Evolutionary conservation across 768 basidiomycete genomes (phyloP), one percentile per base, ranked within the genome.

Genomic region (Atractiella rhizophila): DNA sequence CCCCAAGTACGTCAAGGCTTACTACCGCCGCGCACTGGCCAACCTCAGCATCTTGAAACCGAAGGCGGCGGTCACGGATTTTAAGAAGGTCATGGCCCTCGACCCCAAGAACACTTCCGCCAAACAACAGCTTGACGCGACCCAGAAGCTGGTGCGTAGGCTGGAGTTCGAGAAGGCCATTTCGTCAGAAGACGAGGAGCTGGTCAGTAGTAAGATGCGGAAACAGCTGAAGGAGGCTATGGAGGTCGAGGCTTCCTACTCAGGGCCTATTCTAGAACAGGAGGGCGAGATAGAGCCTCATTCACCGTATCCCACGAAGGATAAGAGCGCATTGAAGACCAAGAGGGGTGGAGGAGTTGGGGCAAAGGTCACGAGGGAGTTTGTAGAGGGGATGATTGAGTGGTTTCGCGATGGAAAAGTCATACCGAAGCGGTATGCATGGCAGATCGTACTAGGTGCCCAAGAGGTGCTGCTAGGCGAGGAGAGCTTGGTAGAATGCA

Each of bases 381-480:
- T 94, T 57, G 64, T 98, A 46, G 66, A 68, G 48, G 66, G 62
- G 28, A 85, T 96, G 83, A 72, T 91, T 36, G 64, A 73, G 47
- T 80, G 73, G 73, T 96, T 91, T 62, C 86, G 85, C 63, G 68
- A 73, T 32, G 85, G 83, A n/a, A 91, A 91, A 57, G 66, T 74
- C n/a, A 60, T 96, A 35, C 72, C 82, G 4, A 73, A 74, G 58
- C 68, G 86, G 59, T 76, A 83, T 45, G 83, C 75, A 21, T 94
- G 83, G 86, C 83, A 96, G 61, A 94, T 98, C 50, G 68, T 85
- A 19, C 64, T 98, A 13, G 83, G 79, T 9, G 83, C 80, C 46
- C 68, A 78, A 56, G 66, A 69, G 16, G 63, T 69, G 16, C 74
- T 96, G 52, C 63, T 64, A 13, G 68, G 73, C 51, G 81, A 85